A percentile compares a stretch with the other conserved stretches of the same genome.
Conservation (phyloP, 1,139 yeast species). For the Ogataea hybrid region DNA sequence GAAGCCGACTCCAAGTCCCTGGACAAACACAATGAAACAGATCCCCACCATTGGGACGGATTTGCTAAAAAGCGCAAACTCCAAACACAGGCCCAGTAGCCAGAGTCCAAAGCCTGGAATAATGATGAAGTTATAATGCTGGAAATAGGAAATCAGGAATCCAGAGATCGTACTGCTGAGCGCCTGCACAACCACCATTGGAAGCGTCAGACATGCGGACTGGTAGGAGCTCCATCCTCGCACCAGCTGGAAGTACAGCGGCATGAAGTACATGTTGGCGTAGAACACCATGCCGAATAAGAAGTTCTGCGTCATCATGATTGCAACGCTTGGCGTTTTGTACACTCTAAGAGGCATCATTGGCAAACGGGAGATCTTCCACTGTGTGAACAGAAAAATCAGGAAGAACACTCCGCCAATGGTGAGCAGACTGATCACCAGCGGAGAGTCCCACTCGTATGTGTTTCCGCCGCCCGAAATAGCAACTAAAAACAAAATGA, state of each 20-base stretch:
- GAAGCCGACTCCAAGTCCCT: constrained; percentile 51
- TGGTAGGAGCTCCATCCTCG: constrained; percentile 39
- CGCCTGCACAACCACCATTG: constrained; percentile 44
- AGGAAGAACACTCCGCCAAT: constrained; percentile 44
- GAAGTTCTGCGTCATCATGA: constrained; percentile 44
- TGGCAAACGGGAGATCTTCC: constrained; percentile 49
- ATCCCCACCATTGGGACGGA: constrained; percentile 36
- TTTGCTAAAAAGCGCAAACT: constrained; percentile 36
- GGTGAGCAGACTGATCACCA: constrained; percentile 45
- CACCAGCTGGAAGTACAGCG: constrained; percentile 53
- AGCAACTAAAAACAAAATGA: constrained; percentile 46
- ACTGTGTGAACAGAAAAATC: constrained; percentile 46
- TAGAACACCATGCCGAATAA: constrained; percentile 50
- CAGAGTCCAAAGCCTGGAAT: constrained; percentile 43
- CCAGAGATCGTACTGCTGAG: constrained; percentile 43
- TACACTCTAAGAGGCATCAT: constrained; percentile 54
- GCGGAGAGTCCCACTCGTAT: constrained; percentile 49
- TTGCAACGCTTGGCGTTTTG: constrained; percentile 38
- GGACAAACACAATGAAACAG: constrained; percentile 38
- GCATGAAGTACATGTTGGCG: constrained; percentile 44
- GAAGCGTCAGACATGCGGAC: constrained; percentile 41
- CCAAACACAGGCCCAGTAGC: constrained; percentile 41
- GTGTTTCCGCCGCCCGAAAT: constrained; percentile 54
- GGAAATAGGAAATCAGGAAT: constrained; percentile 39
- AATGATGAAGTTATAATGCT: constrained; percentile 44